Evolutionary conservation across 2,329 filamentous ascomycete genomes (phyloP), one percentile per base, ranked within the genome.

Genomic region (Phaeosphaeria sp.): DNA sequence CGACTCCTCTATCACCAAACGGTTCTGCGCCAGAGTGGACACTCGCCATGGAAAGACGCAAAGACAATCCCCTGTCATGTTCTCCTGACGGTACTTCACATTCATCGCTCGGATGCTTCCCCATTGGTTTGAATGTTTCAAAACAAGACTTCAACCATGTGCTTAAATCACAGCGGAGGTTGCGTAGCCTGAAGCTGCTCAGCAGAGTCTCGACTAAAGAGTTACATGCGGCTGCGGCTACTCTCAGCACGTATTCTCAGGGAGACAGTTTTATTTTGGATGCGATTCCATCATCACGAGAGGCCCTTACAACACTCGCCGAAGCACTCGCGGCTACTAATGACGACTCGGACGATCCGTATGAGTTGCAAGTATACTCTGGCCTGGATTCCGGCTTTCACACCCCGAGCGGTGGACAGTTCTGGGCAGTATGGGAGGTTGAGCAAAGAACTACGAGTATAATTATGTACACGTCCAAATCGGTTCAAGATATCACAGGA

Each of bases 351-450:
- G 68, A 74, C 30, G 71, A 74, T 48, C 57, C 56, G 5, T 68
- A 74, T 25, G 67, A 73, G 42, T 48, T 76, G 2, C 69, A 73
- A 40, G 71, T 75, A 15, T 76, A 68, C 43, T 57, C 59, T 51
- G 73, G 73, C 18, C 71, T 77, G n/a, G 74, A 77, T 53, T 77
- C 75, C n/a, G 75, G 75, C 0, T 77, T 77, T 24, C 74, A 74
- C 42, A 74, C 70, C 11, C 72, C 74, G 5, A 58, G 57, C 17
- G 71, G 69, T 8, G 63, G 61, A 17, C 74, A 76, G 47, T 76
- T 76, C 46, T 77, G 75, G 75, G 62, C 72, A 17, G 67, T 77
- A 13, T 76, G 68, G 65, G 74, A 77, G 56, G 43, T 68, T 0
- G 72, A 76, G 15, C 64, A 62, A 21, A 61, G 69, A 30, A 71